phyloP scores from a whole-genome alignment of 2,329 filamentous ascomycete genomes.

The Fusarium beomiforme region DNA sequence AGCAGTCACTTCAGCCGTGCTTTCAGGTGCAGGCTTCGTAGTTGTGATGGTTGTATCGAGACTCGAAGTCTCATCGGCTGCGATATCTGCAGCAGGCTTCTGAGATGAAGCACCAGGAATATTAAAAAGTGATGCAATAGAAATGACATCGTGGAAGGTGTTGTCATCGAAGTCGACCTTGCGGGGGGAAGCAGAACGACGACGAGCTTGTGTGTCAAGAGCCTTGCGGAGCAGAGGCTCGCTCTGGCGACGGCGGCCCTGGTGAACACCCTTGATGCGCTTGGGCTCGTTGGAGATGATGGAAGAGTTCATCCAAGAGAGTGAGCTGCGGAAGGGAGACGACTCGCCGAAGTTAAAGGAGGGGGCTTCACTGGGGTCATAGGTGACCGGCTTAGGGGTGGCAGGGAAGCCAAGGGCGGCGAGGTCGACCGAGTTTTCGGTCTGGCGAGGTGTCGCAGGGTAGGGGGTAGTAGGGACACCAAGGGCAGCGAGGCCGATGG shows the following conservation, averaged over 20 bases:
- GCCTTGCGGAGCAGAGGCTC: conserved; percentile 48
- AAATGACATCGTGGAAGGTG: conserved; percentile 26
- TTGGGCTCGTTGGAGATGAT: conserved; percentile 31
- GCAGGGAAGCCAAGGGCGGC: no score
- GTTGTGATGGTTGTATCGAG: not conserved
- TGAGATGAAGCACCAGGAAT: not conserved
- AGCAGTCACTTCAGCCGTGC: not conserved
- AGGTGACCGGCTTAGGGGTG: not conserved
- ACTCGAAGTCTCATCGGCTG: not conserved
- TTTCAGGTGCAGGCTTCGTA: not conserved
- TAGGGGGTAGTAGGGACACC: conserved; percentile 28
- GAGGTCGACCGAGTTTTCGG: not conserved
- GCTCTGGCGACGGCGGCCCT: conserved; percentile 46
- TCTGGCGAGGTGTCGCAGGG: not conserved
- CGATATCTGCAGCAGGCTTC: not conserved
- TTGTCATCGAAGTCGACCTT: conserved; percentile 39
- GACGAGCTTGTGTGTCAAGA: conserved; percentile 37
- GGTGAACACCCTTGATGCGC: conserved; percentile 37
- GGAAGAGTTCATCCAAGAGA: conserved; percentile 43
- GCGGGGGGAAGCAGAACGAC: conserved; percentile 44
- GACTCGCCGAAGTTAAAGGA: conserved; percentile 43
- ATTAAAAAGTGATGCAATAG: conserved; percentile 12
- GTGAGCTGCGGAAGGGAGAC: conserved; percentile 43
- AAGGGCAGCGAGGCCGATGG: conserved; percentile 35
- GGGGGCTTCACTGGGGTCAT: conserved; percentile 2